Percentiles rank a stretch among this genome's conserved stretches.
These are phyloP conservation scores for Claviceps capensis DNA, from an alignment of 2,329 filamentous ascomycete species.

Conservation along the genomic window DNA sequence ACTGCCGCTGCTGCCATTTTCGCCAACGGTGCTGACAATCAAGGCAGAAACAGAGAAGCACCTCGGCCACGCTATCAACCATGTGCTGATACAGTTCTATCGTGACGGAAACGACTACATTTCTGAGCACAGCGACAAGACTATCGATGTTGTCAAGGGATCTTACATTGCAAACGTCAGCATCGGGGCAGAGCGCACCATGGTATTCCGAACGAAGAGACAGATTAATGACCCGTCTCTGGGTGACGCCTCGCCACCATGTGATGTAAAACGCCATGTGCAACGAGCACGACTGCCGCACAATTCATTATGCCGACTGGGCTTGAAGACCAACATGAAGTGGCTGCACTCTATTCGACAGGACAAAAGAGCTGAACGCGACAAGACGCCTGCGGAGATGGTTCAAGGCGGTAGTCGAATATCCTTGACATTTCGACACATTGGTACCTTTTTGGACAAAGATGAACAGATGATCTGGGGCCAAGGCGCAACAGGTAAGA, in stretches of 20 bases:
- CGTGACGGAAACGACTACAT: slow-evolving; percentile 84
- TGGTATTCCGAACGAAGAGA: slow-evolving; percentile 79
- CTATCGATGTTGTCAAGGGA: slow-evolving; percentile 68
- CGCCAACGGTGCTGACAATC: slow-evolving; percentile 55
- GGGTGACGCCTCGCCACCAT: slow-evolving; percentile 3
- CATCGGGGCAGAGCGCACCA: slow-evolving; percentile 79
- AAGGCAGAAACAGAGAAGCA: slow-evolving; percentile 53
- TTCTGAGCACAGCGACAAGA: slow-evolving; percentile 94
- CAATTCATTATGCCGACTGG: slow-evolving; percentile 78
- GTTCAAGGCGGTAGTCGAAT: slow-evolving; percentile 68
- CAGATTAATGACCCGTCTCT: slow-evolving; percentile 23
- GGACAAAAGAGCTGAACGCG: slow-evolving; percentile 58
- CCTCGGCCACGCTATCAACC: slow-evolving; percentile 73
- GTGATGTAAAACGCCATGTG: slow-evolving; percentile 33
- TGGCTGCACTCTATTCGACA: slow-evolving; percentile 90
- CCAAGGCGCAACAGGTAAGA: slow-evolving; percentile 68
- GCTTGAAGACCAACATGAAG: slow-evolving; percentile 63
- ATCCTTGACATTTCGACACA: slow-evolving; percentile 79
- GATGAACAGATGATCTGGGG: slow-evolving; percentile 69
- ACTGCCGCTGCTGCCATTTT: slow-evolving; percentile 63
- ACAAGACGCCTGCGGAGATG: slow-evolving; percentile 57
- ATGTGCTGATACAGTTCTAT: slow-evolving; percentile 86
- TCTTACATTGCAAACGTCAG: slow-evolving; percentile 88
- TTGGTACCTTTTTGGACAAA: slow-evolving; percentile 68
- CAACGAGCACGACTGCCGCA: slow-evolving; percentile 68